Evolutionary conservation across 495 filamentous ascomycete genomes (phyloP).

Genomic region (Penicillium macrosclerotiorum): DNA sequence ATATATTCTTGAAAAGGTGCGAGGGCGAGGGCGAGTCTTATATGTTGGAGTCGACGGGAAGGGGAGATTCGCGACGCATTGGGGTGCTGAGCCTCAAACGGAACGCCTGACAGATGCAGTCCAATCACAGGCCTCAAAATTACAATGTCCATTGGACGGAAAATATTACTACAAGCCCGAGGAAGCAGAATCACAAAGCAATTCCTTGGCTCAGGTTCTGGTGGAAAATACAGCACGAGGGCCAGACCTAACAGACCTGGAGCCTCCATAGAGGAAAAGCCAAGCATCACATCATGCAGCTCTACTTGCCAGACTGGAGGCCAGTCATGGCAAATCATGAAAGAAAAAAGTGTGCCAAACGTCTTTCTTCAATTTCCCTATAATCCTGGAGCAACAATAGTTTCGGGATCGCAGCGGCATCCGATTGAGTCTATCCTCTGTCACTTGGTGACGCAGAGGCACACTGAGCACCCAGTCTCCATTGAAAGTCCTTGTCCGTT

Average conservation of each 20-base stretch:
- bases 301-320: conserved; percentile 17
- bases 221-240: conserved; percentile 12
- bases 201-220: conserved; percentile 38
- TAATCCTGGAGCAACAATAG: conserved; percentile 28
- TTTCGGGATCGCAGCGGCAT: conserved; percentile 44
- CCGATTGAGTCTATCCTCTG: conserved; percentile 36
- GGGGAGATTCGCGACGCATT: no score
- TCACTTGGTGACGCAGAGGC: conserved; percentile 25
- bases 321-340: conserved; percentile 7
- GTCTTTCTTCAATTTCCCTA: conserved; percentile 32
- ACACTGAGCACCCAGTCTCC: conserved; percentile 46
- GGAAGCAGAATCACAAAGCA: conserved; percentile 21
- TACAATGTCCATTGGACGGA: no score
- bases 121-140: no score
- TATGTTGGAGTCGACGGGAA: no score
- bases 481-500: conserved; percentile 51
- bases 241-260: conserved; percentile 33
- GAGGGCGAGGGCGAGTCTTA: no score
- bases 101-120: no score
- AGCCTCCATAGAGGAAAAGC: conserved; percentile 2
- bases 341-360: conserved; percentile 25
- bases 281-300: conserved; percentile 20
- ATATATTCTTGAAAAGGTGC: no score
- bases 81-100: no score
- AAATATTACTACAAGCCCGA: no score